Evolutionary conservation across 441 rosid species (phyloP).

Genomic region (Adansonia grandidieri): DNA sequence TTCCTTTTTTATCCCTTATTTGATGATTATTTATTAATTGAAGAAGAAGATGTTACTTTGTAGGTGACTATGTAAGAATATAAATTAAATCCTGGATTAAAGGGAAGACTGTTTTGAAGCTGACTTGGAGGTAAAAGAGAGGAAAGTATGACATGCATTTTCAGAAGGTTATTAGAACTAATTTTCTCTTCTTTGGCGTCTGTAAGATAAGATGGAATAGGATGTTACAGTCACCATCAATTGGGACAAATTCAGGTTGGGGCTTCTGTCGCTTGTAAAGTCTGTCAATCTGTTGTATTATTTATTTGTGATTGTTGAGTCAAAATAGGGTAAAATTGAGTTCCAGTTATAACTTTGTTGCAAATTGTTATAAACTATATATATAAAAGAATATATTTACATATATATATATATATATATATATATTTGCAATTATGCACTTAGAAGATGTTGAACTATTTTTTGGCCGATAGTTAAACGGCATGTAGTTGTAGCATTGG

Average conservation of each 20-base stretch:
- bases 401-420: too few species aligned
- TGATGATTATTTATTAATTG: too few species aligned
- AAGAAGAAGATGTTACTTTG: constrained; percentile 8
- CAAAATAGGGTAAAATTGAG: constrained; percentile 10
- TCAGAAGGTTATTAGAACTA: background rate
- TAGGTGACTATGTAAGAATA: constrained; percentile 11
- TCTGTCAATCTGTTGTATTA: background rate
- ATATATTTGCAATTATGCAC: too few species aligned
- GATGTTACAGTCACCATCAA: too few species aligned
- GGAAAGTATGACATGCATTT: background rate
- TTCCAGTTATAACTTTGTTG: background rate
- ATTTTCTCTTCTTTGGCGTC: background rate
- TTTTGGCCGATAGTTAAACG: background rate
- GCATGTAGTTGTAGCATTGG: background rate
- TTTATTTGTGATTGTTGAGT: background rate
- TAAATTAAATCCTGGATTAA: background rate
- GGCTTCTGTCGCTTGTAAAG: background rate
- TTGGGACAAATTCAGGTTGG: background rate
- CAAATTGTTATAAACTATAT: too few species aligned
- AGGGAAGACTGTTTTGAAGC: constrained; percentile 12
- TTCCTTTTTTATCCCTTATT: background rate
- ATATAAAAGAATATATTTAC: too few species aligned
- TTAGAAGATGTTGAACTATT: background rate
- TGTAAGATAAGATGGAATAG: constrained; percentile 11
- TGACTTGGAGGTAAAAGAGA: constrained; percentile 2